Percentiles rank a stretch among this genome's conserved stretches.
Evolutionary conservation across 495 filamentous ascomycete species (phyloP).

Genomic region (Ramalina intermedia): DNA sequence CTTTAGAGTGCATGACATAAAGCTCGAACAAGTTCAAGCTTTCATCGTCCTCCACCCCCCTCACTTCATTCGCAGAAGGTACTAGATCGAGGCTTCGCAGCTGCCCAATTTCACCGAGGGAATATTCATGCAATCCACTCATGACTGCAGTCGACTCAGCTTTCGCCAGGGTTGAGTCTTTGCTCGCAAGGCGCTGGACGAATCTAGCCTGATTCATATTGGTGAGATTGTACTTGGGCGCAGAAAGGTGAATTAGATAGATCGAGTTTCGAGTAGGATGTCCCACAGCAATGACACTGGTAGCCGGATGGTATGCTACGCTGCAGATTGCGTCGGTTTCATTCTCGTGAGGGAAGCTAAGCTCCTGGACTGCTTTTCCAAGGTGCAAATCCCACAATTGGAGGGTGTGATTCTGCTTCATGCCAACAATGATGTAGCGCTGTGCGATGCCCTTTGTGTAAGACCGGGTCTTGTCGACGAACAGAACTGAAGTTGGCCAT

Average conservation of each 20-base stretch:
- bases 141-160: conserved; percentile 91
- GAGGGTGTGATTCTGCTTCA: conserved; percentile 98
- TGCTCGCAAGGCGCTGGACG: conserved; percentile 56
- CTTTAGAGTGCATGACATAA: conserved; percentile 93
- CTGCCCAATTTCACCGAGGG: conserved; percentile 74
- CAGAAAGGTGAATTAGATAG: conserved; percentile 89
- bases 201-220: conserved; percentile 75
- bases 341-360: conserved; percentile 89
- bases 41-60: conserved; percentile 33
- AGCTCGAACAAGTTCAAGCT: conserved; percentile 71
- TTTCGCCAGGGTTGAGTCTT: conserved; percentile 58
- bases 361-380: conserved; percentile 86
- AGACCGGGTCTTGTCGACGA: conserved; percentile 87
- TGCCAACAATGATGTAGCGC: conserved; percentile 88
- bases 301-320: conserved; percentile 76
- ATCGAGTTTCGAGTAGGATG: conserved; percentile 95
- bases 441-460: conserved; percentile 75
- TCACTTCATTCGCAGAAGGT: conserved; percentile 39
- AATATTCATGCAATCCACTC: conserved; percentile 88
- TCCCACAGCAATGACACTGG: conserved; percentile 84
- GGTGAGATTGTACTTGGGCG: conserved; percentile 68
- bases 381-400: conserved; percentile 98
- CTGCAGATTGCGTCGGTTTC: conserved; percentile 96
- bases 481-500: conserved; percentile 88
- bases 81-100: conserved; percentile 83